Conservation (phyloP, 2,329 filamentous ascomycete genomes). For the Laburnicola sp. region DNA sequence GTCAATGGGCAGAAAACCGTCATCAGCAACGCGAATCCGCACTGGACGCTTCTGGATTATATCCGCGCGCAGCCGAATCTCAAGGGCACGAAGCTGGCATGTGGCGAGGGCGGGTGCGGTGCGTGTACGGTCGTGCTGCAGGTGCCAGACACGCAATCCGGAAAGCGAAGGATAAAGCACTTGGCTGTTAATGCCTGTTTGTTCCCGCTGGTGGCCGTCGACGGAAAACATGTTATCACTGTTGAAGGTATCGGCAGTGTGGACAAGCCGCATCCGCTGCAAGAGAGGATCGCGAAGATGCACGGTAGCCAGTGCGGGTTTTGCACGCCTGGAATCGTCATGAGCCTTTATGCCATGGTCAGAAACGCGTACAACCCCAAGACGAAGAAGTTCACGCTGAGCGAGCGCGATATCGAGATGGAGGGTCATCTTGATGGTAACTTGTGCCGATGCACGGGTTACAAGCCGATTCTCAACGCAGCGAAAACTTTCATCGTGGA, state of each 20-base stretch:
- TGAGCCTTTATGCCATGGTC: slow-evolving; percentile 84
- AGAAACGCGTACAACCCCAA: slow-evolving; percentile 62
- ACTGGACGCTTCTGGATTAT: slow-evolving; percentile 88
- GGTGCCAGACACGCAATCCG: slow-evolving; percentile 61
- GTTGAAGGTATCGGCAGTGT: slow-evolving; percentile 91
- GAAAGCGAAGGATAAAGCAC: slow-evolving; percentile 88
- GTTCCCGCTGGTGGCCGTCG: slow-evolving; percentile 84
- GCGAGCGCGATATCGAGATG: slow-evolving; percentile 42
- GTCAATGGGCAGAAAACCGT: slow-evolving; percentile 86
- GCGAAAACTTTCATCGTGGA: slow-evolving; percentile 80
- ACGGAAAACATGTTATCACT: slow-evolving; percentile 97
- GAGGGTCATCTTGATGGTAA: slow-evolving; percentile 79
- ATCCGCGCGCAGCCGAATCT: slow-evolving; percentile 79
- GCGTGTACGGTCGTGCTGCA: slow-evolving; percentile 78
- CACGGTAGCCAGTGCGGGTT: slow-evolving; percentile 95
- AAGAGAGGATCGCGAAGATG: slow-evolving; percentile 85
- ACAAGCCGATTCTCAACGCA: slow-evolving; percentile 87
- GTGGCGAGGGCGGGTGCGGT: slow-evolving; percentile 92
- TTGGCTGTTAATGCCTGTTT: slow-evolving; percentile 93
- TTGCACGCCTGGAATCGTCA: slow-evolving; percentile 95
- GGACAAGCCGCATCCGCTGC: slow-evolving; percentile 80
- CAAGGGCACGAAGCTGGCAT: slow-evolving; percentile 93
- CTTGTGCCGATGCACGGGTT: slow-evolving; percentile 89
- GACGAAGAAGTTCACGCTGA: slow-evolving; percentile 39
- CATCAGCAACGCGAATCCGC: slow-evolving; percentile 83